A percentile compares a stretch with the other conserved stretches of the same genome.
These are phyloP conservation scores for Solanum hybrid DNA, from an alignment of 305 asterid species.

Conservation along the genomic window DNA sequence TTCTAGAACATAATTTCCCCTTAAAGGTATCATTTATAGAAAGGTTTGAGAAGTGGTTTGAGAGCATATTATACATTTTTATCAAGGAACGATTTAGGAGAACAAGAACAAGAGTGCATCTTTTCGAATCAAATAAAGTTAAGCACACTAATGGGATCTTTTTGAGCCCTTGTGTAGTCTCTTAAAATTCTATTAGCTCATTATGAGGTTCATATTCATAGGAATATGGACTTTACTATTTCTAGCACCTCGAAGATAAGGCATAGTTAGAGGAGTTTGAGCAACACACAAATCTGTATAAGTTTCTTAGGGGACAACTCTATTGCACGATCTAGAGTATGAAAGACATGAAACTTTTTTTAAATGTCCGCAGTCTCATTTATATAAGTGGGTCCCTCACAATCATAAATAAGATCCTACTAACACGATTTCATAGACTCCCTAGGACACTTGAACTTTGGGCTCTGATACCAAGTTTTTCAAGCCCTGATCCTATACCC, in stretches of 20 bases:
- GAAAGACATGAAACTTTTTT: not conserved
- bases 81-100: not conserved
- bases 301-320: not conserved
- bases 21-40: not conserved
- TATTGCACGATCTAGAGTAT: not conserved
- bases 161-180: not conserved
- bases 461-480: not conserved
- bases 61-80: not conserved
- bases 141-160: not conserved
- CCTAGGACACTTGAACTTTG: not conserved
- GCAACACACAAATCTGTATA: not conserved
- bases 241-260: not conserved
- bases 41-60: not conserved
- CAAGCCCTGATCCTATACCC: not conserved
- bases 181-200: not conserved
- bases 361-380: not conserved
- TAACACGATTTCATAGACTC: not conserved
- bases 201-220: too few species aligned
- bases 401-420: not conserved
- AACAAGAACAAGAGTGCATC: not conserved
- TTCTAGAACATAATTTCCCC: not conserved
- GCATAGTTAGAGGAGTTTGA: not conserved
- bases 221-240: not conserved
- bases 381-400: not conserved
- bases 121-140: too few species aligned